These are phyloP conservation scores for Symbiotaphrina buchneri DNA, from an alignment of 495 filamentous ascomycete species.

Conservation along the genomic window DNA sequence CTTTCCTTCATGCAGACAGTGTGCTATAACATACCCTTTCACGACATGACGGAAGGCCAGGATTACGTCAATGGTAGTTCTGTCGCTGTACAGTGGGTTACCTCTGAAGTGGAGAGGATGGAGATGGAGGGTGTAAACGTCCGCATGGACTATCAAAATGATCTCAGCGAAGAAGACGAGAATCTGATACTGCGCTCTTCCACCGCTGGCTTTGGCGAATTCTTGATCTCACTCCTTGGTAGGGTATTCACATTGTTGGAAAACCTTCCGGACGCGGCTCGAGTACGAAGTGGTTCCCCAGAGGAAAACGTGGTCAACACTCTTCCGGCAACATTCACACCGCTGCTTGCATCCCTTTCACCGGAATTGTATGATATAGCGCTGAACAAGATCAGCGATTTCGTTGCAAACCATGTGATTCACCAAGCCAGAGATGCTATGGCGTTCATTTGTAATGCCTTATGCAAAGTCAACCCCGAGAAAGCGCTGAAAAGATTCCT, in stretches of 20 bases:
- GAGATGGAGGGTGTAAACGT: constrained; percentile 69
- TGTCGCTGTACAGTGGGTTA: constrained; percentile 84
- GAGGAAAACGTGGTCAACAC: constrained; percentile 97
- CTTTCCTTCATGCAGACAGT: constrained; percentile 87
- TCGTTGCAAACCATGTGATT: constrained; percentile 88
- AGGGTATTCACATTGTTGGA: constrained; percentile 89
- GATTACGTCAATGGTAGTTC: constrained; percentile 48
- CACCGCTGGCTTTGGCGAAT: constrained; percentile 81
- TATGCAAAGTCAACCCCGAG: constrained; percentile 85
- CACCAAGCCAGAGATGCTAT: constrained; percentile 95
- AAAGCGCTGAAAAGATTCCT: constrained; percentile 80
- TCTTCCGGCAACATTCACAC: constrained; percentile 75
- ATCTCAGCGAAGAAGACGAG: constrained; percentile 70
- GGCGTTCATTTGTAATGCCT: constrained; percentile 91
- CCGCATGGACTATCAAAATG: constrained; percentile 61
- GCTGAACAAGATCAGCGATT: constrained; percentile 73
- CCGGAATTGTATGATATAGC: constrained; percentile 85
- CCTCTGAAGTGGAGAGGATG: constrained; percentile 78
- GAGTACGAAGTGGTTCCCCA: constrained; percentile 70
- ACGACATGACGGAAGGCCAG: constrained; percentile 49
- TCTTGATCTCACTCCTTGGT: constrained; percentile 70
- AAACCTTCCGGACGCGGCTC: constrained; percentile 77
- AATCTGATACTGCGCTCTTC: constrained; percentile 86
- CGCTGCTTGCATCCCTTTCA: constrained; percentile 76
- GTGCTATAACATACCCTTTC: constrained; percentile 83